Evolutionary conservation across 2,329 filamentous ascomycete species (phyloP).

Genomic region (Dactylonectria estremocensis): DNA sequence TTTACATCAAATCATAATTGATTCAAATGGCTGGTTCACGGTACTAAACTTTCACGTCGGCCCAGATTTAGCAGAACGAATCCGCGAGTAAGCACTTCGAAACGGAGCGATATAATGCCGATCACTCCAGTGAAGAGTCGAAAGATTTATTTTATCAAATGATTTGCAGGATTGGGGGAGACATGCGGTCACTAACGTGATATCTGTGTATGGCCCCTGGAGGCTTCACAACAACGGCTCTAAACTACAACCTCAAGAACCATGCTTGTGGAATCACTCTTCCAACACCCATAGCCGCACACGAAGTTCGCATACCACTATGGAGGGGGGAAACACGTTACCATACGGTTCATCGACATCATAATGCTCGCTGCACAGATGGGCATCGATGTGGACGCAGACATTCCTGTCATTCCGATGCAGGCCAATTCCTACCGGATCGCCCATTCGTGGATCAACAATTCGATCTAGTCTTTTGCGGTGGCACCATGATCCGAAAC

Average conservation of each 20-base stretch:
- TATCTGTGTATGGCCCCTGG: conserved; percentile 11
- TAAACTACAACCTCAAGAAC: not conserved
- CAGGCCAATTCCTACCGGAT: not conserved
- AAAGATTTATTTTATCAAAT: conserved; percentile 1
- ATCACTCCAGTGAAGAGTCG: not conserved
- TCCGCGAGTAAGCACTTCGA: not conserved
- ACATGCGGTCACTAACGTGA: not conserved
- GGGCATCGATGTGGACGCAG: conserved; percentile 3
- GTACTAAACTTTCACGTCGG: not conserved
- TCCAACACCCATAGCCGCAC: not conserved
- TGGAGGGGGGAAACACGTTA: not conserved
- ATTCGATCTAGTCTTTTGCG: conserved; percentile 9
- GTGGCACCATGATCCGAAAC: conserved; percentile 2
- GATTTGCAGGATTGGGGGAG: not conserved
- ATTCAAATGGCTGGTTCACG: not conserved
- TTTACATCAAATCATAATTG: not conserved
- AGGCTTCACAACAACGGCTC: conserved; percentile 8
- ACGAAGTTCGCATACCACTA: not conserved
- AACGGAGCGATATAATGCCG: not conserved
- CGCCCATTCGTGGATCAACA: not conserved
- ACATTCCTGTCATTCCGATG: not conserved
- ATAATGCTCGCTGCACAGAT: conserved; percentile 16
- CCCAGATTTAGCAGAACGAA: not conserved
- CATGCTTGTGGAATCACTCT: conserved; percentile 2
- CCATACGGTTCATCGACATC: conserved; percentile 12